Conservation (phyloP, 1,284 basidiomycete genomes). For the Puccinia hordei region DNA sequence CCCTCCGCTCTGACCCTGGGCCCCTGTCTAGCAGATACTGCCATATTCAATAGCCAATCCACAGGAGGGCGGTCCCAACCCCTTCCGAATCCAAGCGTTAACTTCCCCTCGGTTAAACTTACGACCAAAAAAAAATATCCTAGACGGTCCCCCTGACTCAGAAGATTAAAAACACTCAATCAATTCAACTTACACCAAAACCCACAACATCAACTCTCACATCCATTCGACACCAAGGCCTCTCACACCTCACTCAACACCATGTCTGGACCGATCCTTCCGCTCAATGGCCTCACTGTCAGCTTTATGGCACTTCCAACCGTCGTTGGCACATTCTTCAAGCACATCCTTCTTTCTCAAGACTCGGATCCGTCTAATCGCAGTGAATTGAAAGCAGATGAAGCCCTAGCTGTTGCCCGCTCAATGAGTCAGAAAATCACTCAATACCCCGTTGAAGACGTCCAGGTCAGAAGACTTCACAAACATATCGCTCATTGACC, state of each 20-base stretch:
- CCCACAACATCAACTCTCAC: neutral
- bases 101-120: neutral
- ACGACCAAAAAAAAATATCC: neutral
- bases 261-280: constrained; percentile 47
- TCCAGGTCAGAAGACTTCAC: constrained; percentile 55
- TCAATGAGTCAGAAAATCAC: constrained; percentile 56
- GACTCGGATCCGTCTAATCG: constrained; percentile 62
- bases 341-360: constrained; percentile 11
- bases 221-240: too few species aligned
- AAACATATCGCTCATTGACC: neutral
- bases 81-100: neutral
- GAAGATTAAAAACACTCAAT: too few species aligned
- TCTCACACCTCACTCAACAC: neutral
- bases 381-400: constrained; percentile 79
- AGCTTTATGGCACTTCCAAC: constrained; percentile 47
- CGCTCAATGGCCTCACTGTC: constrained; percentile 51
- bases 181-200: neutral
- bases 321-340: constrained; percentile 32
- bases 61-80: neutral
- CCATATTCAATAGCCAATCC: neutral
- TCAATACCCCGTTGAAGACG: constrained; percentile 58
- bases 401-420: constrained; percentile 60
- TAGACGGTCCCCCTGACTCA: neutral
- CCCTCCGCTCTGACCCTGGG: neutral
- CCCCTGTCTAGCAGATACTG: neutral